Base-by-base conservation (phyloP, 2,329 filamentous ascomycete genomes). In the Tolypocladium endophyticum region DNA sequence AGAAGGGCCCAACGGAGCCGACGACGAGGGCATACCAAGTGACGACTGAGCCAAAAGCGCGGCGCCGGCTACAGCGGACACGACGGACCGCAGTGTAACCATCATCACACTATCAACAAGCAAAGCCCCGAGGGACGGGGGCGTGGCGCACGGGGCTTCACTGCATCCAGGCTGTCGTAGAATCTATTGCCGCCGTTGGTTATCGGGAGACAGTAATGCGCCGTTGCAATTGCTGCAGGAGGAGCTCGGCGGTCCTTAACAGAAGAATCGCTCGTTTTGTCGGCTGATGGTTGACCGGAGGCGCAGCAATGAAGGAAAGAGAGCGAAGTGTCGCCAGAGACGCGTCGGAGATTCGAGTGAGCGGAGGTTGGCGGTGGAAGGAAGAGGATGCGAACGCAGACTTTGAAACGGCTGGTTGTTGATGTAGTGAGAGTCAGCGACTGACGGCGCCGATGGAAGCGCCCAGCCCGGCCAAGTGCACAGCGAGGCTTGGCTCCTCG, bases 41-140 rank as follows among this genome's bases (percentile, higher is more conserved):
- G 60, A 62, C 53, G 65, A 62, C 28, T 62, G 66, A 39, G 64
- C 60, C 25, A 69, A 52, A 33, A 66, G 62, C 56, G 64, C 64
- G 59, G 65, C 59, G 60, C 68, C 61, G 60, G 65, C 57, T 36
- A 69, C 59, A 60, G 65, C 65, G 58, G 67, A 59, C 38, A 63
- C 65, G 53, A 67, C 55, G 47, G 65, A 65, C 58, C 64, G 64
- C 45, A 70, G 60, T 41, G 61, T 60, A 58, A 68, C 63, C 69
- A 71, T 71, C n/a, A 45, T 62, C 55, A 55, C 59, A 54, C 55
- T 58, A 33, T 54, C 50, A 36, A 58, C 36, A 41, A 47, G 41
- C 54, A 56, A 16, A 63, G 58, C 57, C 58, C 55, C 59, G 53
- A 50, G 30, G 53, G 35, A 28, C 28, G 55, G 58, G 55, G 60